phyloP scores from a whole-genome alignment of 495 filamentous ascomycete genomes.

The Thozetella sp. region DNA sequence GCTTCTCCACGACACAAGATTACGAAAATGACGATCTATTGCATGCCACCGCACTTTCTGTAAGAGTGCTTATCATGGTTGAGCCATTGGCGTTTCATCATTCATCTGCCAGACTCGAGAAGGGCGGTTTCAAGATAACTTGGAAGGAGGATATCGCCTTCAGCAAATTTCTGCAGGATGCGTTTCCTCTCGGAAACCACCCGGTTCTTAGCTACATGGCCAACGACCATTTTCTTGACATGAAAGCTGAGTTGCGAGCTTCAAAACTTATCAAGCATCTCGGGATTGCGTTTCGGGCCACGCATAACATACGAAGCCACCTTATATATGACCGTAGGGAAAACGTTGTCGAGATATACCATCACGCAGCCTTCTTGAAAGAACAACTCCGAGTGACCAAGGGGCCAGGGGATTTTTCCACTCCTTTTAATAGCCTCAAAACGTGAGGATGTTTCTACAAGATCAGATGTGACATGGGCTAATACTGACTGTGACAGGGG shows the following conservation, averaged over 20 bases:
- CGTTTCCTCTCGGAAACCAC: slow-evolving; percentile 27
- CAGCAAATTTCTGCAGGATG: slow-evolving; percentile 19
- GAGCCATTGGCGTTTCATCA: slow-evolving; percentile 22
- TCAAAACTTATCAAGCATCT: slow-evolving; percentile 28
- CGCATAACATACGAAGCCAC: slow-evolving; percentile 32
- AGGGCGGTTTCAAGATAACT: slow-evolving; percentile 14
- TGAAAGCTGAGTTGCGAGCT: slow-evolving; percentile 20
- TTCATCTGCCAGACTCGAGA: slow-evolving; percentile 19
- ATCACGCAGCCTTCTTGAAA: slow-evolving; percentile 33
- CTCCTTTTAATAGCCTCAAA: not conserved
- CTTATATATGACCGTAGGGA: slow-evolving; percentile 25
- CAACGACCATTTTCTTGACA: slow-evolving; percentile 6
- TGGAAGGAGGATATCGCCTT: slow-evolving; percentile 26
- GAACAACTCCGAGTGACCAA: slow-evolving; percentile 28
- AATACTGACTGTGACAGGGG: slow-evolving; percentile 10
- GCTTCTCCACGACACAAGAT: too few species aligned
- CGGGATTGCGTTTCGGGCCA: slow-evolving; percentile 25
- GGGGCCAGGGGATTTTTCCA: slow-evolving; percentile 9
- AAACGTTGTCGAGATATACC: slow-evolving; percentile 28
- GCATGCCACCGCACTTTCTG: not conserved
- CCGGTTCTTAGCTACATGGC: slow-evolving; percentile 21
- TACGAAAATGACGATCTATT: too few species aligned
- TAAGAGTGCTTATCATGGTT: slow-evolving; percentile 28
- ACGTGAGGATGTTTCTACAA: not conserved
- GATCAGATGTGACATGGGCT: not conserved